phyloP scores from a whole-genome alignment of 177 flowering plant species.

The Vitis hybrid region DNA sequence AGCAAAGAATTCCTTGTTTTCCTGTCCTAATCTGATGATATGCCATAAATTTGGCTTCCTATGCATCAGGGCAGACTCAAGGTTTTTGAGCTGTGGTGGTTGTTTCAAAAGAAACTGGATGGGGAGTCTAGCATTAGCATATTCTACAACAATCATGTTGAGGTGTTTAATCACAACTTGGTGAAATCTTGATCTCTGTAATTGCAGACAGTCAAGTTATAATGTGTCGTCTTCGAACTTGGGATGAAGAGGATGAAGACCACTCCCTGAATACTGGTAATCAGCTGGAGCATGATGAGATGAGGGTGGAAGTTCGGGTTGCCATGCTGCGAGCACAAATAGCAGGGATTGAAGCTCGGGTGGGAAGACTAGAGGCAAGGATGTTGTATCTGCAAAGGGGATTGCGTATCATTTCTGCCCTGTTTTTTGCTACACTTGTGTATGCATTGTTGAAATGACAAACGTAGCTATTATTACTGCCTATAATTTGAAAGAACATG shows the following conservation, averaged over 20 bases:
- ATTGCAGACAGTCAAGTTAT: conserved; percentile 1
- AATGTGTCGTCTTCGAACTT: conserved; percentile 14
- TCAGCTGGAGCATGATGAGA: not conserved
- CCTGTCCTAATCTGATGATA: too few species aligned
- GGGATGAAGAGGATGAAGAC: conserved; percentile 19
- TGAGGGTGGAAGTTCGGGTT: conserved; percentile 1
- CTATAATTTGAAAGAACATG: too few species aligned
- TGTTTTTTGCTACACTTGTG: conserved; percentile 11
- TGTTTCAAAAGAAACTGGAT: too few species aligned
- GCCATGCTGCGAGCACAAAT: conserved; percentile 9
- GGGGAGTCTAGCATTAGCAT: not conserved
- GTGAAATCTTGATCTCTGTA: not conserved
- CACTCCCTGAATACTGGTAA: not conserved
- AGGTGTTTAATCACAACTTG: too few species aligned
- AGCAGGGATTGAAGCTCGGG: conserved; percentile 8
- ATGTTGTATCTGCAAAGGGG: not conserved
- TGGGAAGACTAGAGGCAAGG: conserved; percentile 11
- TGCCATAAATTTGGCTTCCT: too few species aligned
- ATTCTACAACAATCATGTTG: not conserved
- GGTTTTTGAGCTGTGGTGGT: too few species aligned
- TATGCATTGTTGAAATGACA: conserved; percentile 10
- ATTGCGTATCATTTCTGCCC: not conserved
- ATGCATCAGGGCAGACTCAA: too few species aligned
- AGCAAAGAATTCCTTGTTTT: too few species aligned
- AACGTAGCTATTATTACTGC: too few species aligned